Percentiles rank a stretch among this genome's conserved stretches.
Conservation (phyloP, 805 yeast species). For the Lipomyces japonicus region DNA sequence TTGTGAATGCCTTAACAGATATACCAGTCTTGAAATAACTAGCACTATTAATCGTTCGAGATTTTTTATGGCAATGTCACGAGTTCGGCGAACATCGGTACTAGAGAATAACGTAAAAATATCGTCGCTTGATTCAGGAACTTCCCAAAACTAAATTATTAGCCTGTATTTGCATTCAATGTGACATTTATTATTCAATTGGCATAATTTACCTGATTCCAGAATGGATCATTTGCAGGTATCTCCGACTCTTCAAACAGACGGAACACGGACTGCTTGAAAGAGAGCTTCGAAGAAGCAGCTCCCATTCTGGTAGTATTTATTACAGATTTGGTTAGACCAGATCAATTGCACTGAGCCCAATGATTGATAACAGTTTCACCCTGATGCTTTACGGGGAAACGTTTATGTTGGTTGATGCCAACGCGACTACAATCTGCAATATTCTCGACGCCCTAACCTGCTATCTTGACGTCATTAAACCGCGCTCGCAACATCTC, state of each 20-base stretch:
- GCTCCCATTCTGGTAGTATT: too few species aligned
- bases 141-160: conserved; percentile 42
- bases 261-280: conserved; percentile 57
- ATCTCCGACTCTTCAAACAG: conserved; percentile 40
- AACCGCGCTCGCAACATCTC: too few species aligned
- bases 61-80: conserved; percentile 56
- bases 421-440: too few species aligned
- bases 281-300: conserved; percentile 61
- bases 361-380: too few species aligned
- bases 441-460: too few species aligned
- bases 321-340: too few species aligned
- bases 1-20: conserved; percentile 15
- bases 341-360: too few species aligned
- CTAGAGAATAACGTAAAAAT: conserved; percentile 55
- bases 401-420: too few species aligned
- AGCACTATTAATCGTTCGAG: conserved; percentile 52
- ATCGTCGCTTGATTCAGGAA: conserved; percentile 53
- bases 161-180: background rate
- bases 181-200: background rate
- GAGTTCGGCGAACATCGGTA: conserved; percentile 55
- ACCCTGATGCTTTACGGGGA: too few species aligned
- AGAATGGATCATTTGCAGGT: conserved; percentile 40
- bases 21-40: conserved; percentile 31
- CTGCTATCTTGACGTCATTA: too few species aligned
- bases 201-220: conserved; percentile 40